These are phyloP conservation scores for Borealophlyctis nickersoniae DNA, from an alignment of 192 early-diverging fungal genomes.

Conservation along the genomic window DNA sequence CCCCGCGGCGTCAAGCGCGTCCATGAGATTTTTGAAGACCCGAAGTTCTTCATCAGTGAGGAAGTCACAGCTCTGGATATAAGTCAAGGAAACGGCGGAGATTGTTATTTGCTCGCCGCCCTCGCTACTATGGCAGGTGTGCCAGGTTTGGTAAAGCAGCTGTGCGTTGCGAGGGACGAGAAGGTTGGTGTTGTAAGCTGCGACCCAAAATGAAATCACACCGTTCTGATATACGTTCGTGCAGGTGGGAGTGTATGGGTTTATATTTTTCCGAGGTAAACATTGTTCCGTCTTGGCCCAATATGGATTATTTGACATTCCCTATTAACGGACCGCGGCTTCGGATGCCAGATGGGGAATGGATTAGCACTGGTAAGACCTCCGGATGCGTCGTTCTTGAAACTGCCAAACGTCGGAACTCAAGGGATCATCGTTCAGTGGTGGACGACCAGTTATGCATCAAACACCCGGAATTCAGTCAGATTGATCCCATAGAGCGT, in stretches of 20 bases:
- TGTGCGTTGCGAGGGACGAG: slow-evolving; percentile 54
- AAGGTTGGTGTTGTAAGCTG: slow-evolving; percentile 32
- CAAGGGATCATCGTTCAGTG: slow-evolving; percentile 2
- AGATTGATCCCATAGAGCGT: slow-evolving; percentile 29
- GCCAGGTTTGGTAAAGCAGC: slow-evolving; percentile 38
- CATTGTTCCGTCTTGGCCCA: no score
- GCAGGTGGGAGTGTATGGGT: slow-evolving; percentile 49
- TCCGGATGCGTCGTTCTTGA: neutral
- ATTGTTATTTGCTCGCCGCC: slow-evolving; percentile 51
- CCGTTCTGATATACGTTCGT: neutral
- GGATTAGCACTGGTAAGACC: slow-evolving; percentile 41
- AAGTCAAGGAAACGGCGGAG: slow-evolving; percentile 33
- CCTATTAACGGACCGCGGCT: no score
- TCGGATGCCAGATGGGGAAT: slow-evolving; percentile 56
- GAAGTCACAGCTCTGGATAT: slow-evolving; percentile 17
- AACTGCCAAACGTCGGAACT: neutral
- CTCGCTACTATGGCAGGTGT: slow-evolving; percentile 38
- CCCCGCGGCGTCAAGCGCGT: slow-evolving; percentile 25
- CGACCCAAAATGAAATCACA: neutral
- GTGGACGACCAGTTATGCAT: slow-evolving; percentile 49
- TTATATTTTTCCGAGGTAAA: slow-evolving; percentile 47
- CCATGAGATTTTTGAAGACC: slow-evolving; percentile 44
- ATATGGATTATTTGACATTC: no score
- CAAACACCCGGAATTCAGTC: neutral
- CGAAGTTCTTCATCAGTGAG: slow-evolving; percentile 46